Evolutionary conservation across 177 flowering plant genomes (phyloP), one percentile per base, ranked within the genome.

Genomic region (Vitis hybrid): DNA sequence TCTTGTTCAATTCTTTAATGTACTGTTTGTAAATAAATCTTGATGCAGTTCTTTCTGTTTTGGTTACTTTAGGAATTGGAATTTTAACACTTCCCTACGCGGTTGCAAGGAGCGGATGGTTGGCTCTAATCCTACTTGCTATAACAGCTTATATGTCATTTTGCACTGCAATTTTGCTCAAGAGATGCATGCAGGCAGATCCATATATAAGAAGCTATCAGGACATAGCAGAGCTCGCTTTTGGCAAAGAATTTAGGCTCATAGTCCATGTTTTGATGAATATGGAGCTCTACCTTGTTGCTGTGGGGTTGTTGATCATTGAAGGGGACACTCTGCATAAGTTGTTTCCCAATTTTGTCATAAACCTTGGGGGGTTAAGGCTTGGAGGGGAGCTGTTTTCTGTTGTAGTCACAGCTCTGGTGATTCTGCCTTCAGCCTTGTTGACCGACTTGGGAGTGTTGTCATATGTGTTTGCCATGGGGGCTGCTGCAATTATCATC

Each of bases 261-360:
- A 13, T 62, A 13, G 52, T 51, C 21, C 48, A 49, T 51, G 11
- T 35, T 35, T 40, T 62, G 11, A 2, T 24, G 18, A 35, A 11
- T 30, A 2, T 62, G 10, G 65, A 62, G 52, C 65, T 40, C 65
- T 62, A 62, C 21, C 18, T 62, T 40, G 51, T 62, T 14, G 65
- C 65, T 19, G 48, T 51, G 2, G 52, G 52, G 15, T 19, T 62
- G 15, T 49, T 62, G 21, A 40, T 62, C 9, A 49, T 62, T 9
- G 65, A 40, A 62, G 65, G 65, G 9, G 65, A 62, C 65, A 62
- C 8, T 30, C 18, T 62, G 21, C 65, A 62, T 12, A 62, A 40
- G 65, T 18, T 40, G 21, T 62, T 51, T 14, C 52, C 65, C 1
- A 8, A 62, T 19, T 62, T 62, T n/a, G 19, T 51, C 11, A 0